These are phyloP conservation scores for Paradendryphiella salina DNA, from an alignment of 2,329 filamentous ascomycete genomes.

Conservation along the genomic window DNA sequence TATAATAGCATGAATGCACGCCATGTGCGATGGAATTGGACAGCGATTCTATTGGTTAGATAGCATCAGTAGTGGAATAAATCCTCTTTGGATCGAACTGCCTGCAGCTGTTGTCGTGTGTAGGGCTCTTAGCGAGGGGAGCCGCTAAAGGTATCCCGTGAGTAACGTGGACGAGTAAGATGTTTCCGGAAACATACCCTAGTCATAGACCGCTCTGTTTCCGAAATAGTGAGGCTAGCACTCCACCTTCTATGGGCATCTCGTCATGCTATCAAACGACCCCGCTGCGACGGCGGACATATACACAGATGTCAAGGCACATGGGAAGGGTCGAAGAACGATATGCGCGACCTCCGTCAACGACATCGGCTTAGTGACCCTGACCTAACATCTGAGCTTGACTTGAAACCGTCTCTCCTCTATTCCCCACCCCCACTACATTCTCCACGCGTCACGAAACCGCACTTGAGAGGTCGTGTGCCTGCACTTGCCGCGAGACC, in stretches of 20 bases:
- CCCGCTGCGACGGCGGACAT: conserved; percentile 25
- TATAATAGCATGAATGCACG: conserved; percentile 17
- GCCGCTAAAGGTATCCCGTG: conserved; percentile 29
- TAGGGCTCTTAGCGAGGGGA: conserved; percentile 12
- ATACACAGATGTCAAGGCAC: conserved; percentile 24
- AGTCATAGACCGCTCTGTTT: conserved; percentile 25
- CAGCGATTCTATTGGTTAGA: conserved; percentile 21
- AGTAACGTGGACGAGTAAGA: conserved; percentile 45
- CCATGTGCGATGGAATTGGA: conserved; percentile 19
- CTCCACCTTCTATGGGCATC: conserved; percentile 34
- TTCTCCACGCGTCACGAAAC: conserved; percentile 29
- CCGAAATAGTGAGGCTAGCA: conserved; percentile 39
- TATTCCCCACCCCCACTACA: conserved; percentile 34
- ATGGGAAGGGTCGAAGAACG: conserved; percentile 17
- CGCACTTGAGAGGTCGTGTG: conserved; percentile 28
- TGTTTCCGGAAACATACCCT: conserved; percentile 23
- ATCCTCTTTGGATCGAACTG: conserved; percentile 14
- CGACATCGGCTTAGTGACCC: conserved; percentile 24
- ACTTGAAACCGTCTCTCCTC: conserved; percentile 32
- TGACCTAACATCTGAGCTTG: conserved; percentile 15
- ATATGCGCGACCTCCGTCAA: conserved; percentile 21
- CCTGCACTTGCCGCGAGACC: conserved; percentile 21
- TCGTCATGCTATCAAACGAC: conserved; percentile 35
- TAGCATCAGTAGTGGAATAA: conserved; percentile 19
- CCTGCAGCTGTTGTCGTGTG: conserved; percentile 19